Base-by-base conservation (phyloP, 192 early-diverging fungal species). In the Podila horticola region DNA sequence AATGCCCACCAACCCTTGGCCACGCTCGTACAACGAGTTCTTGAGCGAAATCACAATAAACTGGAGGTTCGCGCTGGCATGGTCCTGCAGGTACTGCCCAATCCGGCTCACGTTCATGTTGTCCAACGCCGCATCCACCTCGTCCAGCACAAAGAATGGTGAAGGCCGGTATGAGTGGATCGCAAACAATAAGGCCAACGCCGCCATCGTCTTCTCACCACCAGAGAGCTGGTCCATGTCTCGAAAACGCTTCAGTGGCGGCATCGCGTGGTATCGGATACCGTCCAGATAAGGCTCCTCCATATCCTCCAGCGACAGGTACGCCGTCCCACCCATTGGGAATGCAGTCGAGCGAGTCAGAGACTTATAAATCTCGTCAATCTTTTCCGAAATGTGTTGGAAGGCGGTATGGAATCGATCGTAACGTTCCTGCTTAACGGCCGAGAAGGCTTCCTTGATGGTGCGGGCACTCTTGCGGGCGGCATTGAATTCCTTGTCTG, bases 151-250 rank as follows among this genome's bases (percentile, higher is more conserved):
- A 93, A 99, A 99, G 86, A 99, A 99, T 4, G 98, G 98, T 9
- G 98, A 94, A 12, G 97, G 98, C 33, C 93, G 93, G 90, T 82
- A 90, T 75, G 86, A 92, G 82, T 97, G 97, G 74, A 99, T 95
- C 29, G 98, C 97, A 87, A 99, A 98, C 69, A 99, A 88, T 48
- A 99, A 83, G 3, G 97, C 98, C 51, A 99, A 86, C 5, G 98
- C 97, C 0, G 97, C 98, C 38, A 99, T 94, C 1, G 97, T 97
- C 86, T 99, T 99, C 87, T 99, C 98, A 72, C 98, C 98, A 48
- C 98, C 98, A 28, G 96, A 98, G 17, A 99, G 87, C 75, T 96
- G 95, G 67, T 98, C 97, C 98, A 99, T 99, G 79, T 99, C 98
- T 67, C 97, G 86, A 90, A 99, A 99, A 31, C 97, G 92, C 86